phyloP scores from a whole-genome alignment of 441 rosid species.

The Bruguiera hainesii region DNA sequence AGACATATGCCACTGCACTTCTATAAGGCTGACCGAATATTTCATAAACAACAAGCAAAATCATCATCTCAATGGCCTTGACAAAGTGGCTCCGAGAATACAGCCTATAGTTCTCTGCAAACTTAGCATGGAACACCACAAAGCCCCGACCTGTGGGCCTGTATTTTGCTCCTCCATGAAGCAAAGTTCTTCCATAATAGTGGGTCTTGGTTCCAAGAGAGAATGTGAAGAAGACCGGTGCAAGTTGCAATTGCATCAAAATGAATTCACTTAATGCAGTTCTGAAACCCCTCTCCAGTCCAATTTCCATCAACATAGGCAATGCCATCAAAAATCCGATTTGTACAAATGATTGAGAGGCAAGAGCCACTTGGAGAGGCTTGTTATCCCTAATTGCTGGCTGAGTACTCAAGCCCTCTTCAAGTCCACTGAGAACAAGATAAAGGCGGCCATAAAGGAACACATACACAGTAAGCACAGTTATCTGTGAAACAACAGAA shows the following conservation, averaged over 20 bases:
- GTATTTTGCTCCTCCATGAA: slow-evolving; percentile 98
- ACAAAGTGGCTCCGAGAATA: slow-evolving; percentile 99
- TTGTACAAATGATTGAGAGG: slow-evolving; percentile 98
- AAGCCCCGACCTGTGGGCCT: slow-evolving; percentile 97
- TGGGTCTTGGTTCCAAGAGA: slow-evolving; percentile 99
- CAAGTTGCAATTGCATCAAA: slow-evolving; percentile 95
- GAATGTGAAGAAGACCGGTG: slow-evolving; percentile 98
- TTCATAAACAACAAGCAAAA: slow-evolving; percentile 83
- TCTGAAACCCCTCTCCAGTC: slow-evolving; percentile 95
- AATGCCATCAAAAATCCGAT: slow-evolving; percentile 95
- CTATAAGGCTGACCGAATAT: slow-evolving; percentile 86
- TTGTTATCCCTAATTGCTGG: slow-evolving; percentile 85
- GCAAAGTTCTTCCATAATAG: slow-evolving; percentile 91
- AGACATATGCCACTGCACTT: slow-evolving; percentile 77
- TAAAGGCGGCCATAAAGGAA: slow-evolving; percentile 99
- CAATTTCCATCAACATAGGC: slow-evolving; percentile 99
- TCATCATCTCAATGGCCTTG: slow-evolving; percentile 94
- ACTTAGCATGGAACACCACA: slow-evolving; percentile 98
- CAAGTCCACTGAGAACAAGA: slow-evolving; percentile 98
- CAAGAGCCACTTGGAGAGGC: slow-evolving; percentile 98
- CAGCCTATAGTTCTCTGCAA: slow-evolving; percentile 95
- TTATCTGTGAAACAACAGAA: slow-evolving; percentile 56
- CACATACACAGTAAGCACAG: slow-evolving; percentile 95
- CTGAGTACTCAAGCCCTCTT: slow-evolving; percentile 66
- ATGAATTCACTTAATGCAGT: slow-evolving; percentile 96